Conservation (phyloP, 495 filamentous ascomycete genomes). For the Penicillium roqueforti region DNA sequence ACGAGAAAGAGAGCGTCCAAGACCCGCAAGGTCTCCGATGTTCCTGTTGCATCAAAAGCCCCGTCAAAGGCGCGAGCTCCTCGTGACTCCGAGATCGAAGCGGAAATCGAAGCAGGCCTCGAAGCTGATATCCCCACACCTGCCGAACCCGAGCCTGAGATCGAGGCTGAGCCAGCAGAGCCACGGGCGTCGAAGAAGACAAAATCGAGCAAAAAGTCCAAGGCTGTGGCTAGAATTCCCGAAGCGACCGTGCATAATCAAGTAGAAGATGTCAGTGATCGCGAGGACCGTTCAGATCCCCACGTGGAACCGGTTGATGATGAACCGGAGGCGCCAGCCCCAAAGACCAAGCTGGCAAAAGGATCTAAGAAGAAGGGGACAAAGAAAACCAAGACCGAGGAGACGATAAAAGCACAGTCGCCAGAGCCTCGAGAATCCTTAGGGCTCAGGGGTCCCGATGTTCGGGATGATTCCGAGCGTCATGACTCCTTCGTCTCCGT, state of each 20-base stretch:
- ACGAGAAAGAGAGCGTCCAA: conserved; percentile 44
- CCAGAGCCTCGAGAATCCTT: conserved; percentile 21
- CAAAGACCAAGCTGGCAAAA: conserved; percentile 23
- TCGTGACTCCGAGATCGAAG: conserved; percentile 66
- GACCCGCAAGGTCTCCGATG: conserved; percentile 50
- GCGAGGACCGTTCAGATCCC: conserved; percentile 6
- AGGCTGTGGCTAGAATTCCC: conserved; percentile 20
- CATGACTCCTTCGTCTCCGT: conserved; percentile 40
- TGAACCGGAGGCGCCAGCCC: conserved; percentile 25
- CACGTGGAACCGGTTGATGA: background rate
- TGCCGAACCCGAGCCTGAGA: conserved; percentile 23
- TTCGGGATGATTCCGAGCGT: conserved; percentile 37
- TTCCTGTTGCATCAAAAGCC: conserved; percentile 44
- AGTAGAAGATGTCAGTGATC: conserved; percentile 1
- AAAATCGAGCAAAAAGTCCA: conserved; percentile 37
- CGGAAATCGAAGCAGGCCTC: conserved; percentile 62
- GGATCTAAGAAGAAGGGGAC: conserved; percentile 26
- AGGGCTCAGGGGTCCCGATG: conserved; percentile 14
- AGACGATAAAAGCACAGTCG: conserved; percentile 25
- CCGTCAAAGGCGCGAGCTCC: conserved; percentile 36
- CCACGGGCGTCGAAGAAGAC: conserved; percentile 37
- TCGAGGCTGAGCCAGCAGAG: conserved; percentile 13
- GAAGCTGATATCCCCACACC: conserved; percentile 29
- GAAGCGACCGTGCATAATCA: conserved; percentile 2
- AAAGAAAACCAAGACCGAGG: conserved; percentile 26